These are phyloP conservation scores for peach (Prunus persica) DNA, from an alignment of 306 rosid genomes.

Conservation along the genomic window Prunus_persica_NCBIv2 NC_034016.1:20099001-20099500, in stretches of 20 bases:
- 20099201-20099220: not conserved
- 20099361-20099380: constrained; percentile 87
- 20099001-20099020: constrained; percentile 97
- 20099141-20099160: constrained; percentile 99
- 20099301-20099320: constrained; percentile 98
- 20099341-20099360: constrained; percentile 99
- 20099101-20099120: constrained; percentile 98
- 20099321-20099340: constrained; percentile 90
- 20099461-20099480: constrained; percentile 12
- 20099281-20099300: constrained; percentile 88
- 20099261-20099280: not conserved
- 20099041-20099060: constrained; percentile 90
- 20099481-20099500: not conserved
- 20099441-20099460: constrained; percentile 77
- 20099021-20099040: constrained; percentile 99
- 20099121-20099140: constrained; percentile 98
- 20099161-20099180: constrained; percentile 61
- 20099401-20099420: constrained; percentile 97
- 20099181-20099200: not conserved
- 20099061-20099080: constrained; percentile 98
- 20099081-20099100: constrained; percentile 98
- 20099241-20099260: not conserved
- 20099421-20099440: constrained; percentile 90
- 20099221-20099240: not conserved
- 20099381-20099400: constrained; percentile 87